These are phyloP conservation scores for Emydomyces testavorans DNA, from an alignment of 2,329 filamentous ascomycete species.

Conservation along the genomic window DNA sequence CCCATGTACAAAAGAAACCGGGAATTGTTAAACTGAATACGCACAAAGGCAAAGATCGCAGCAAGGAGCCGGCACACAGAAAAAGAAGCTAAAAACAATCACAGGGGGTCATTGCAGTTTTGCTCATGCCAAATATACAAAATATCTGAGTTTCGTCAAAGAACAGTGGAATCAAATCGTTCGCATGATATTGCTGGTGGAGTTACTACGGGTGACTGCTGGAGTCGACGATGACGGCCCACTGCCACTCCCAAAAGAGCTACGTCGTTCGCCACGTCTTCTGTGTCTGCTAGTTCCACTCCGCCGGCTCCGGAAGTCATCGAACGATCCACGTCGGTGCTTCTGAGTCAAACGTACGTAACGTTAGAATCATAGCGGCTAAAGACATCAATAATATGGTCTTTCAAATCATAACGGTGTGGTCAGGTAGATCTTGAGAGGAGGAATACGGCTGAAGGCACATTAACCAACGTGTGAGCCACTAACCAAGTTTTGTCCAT, in stretches of 20 bases:
- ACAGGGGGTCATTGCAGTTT: constrained; percentile 10
- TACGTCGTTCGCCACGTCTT: constrained; percentile 30
- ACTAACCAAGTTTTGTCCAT: constrained; percentile 38
- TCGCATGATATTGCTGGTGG: constrained; percentile 21
- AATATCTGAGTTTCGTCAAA: constrained; percentile 10
- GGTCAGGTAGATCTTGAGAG: constrained; percentile 17
- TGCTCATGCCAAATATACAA: constrained; percentile 10
- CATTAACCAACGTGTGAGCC: constrained; percentile 23
- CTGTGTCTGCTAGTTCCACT: constrained; percentile 32
- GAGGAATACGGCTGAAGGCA: constrained; percentile 17
- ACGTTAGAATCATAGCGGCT: constrained; percentile 40
- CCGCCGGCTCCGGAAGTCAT: constrained; percentile 31
- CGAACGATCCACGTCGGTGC: constrained; percentile 35
- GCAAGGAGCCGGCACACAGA: constrained; percentile 18
- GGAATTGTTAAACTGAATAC: constrained; percentile 10
- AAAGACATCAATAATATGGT: constrained; percentile 22
- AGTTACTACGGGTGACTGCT: constrained; percentile 35
- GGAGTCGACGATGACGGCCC: constrained; percentile 19
- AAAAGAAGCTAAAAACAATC: constrained; percentile 12
- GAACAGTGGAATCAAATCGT: constrained; percentile 9
- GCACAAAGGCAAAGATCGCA: constrained; percentile 21
- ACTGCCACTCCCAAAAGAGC: constrained; percentile 29
- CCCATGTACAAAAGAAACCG: constrained; percentile 34
- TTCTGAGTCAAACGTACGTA: constrained; percentile 37
- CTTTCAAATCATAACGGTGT: constrained; percentile 34